Evolutionary conservation across 352 stramenopile species (phyloP), one percentile per base, ranked within the genome.

Genomic region (Globisporangium echinulatum): DNA sequence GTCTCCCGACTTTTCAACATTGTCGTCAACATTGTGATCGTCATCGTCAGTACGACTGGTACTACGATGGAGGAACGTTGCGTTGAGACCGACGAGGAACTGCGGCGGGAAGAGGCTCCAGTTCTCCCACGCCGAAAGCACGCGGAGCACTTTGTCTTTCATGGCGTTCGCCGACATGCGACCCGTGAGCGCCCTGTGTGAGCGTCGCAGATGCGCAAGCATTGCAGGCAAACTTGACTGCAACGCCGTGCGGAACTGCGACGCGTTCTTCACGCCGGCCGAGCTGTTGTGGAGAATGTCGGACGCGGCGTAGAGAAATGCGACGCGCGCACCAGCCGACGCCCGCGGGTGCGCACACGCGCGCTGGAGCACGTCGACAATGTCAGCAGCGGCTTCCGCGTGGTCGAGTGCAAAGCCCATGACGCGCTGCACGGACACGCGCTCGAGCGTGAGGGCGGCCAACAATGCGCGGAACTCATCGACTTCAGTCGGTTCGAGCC

Each of bases 281-380:
- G 81, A 94, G 58, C 84, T 93, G 60, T 97, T 97, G 74, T 96
- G 85, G 40, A 97, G 69, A 47, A 97, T 85, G 56, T 97, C 89
- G 11, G 87, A 96, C 9, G 88, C 69, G 56, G 96, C 71, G 57
- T 90, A 96, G 52, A 97, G 59, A 33, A 82, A 72, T 10, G 70
- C 83, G 56, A 95, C 61, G 11, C 87, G 71, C 7, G 75, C 62
- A 36, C 88, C 63, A 3, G 74, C 68, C 14, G 72, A 79, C 4
- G 58, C 69, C 0, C 70, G 61, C 0, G 75, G 56, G 4, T 62
- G 59, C 17, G 78, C 70, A 56, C 90, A 89, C 13, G 65, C 67
- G 39, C 75, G 62, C 10, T 71, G 54, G 38, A 93, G 68, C 3
- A 75, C 65, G 42, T 74, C 56, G 15, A 88, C 81, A 54, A 93